Percentiles rank a stretch among this genome's conserved stretches.
These are phyloP conservation scores for Spergularia azorica DNA, from an alignment of 179 eudicot species.

Conservation along the genomic window DNA sequence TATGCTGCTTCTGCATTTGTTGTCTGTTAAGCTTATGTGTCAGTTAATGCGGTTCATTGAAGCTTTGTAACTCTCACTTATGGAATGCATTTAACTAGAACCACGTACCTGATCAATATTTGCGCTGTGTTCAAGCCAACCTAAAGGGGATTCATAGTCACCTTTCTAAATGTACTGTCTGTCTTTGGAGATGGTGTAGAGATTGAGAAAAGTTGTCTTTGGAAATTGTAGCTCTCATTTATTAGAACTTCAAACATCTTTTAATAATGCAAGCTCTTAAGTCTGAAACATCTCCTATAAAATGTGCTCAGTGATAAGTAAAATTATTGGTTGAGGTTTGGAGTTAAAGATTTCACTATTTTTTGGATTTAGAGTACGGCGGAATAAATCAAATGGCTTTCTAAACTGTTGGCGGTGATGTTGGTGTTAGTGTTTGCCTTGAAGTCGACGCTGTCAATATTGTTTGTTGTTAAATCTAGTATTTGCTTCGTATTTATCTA, in stretches of 20 bases:
- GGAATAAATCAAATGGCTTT: not conserved
- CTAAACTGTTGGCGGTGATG: no score
- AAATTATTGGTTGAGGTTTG: no score
- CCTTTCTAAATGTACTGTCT: not conserved
- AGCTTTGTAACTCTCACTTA: not conserved
- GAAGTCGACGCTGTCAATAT: not conserved
- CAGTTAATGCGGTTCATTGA: not conserved
- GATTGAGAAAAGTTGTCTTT: not conserved
- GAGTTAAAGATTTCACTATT: not conserved
- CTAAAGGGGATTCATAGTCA: not conserved
- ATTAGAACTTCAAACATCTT: not conserved
- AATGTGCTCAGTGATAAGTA: no score
- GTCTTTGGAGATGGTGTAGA: not conserved
- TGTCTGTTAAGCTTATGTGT: not conserved
- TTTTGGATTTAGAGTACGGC: not conserved
- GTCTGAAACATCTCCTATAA: no score
- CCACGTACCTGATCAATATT: not conserved
- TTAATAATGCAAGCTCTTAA: no score
- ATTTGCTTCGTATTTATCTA: not conserved
- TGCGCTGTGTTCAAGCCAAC: not conserved
- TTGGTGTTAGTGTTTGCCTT: not conserved
- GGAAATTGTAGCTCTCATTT: not conserved
- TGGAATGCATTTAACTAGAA: not conserved
- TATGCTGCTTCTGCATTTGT: not conserved
- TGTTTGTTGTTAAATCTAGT: not conserved